phyloP scores from a whole-genome alignment of 306 rosid genomes.

The Arachis hypogaea region DNA sequence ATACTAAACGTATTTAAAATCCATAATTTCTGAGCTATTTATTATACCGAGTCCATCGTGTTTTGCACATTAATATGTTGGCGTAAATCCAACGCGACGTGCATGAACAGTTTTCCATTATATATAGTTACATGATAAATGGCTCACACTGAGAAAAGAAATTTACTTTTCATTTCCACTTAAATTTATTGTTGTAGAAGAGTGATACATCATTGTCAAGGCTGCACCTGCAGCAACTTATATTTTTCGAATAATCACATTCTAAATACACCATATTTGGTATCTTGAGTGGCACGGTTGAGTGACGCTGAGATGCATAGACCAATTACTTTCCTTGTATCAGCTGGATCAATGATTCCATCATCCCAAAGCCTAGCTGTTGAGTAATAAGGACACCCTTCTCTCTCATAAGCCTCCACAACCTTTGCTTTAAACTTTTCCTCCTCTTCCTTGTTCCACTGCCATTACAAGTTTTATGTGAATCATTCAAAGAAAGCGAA shows the following conservation, averaged over 20 bases:
- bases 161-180: not conserved
- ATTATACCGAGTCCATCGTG: too few species aligned
- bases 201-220: slow-evolving; percentile 9
- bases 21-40: too few species aligned
- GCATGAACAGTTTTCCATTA: slow-evolving; percentile 12
- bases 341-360: slow-evolving; percentile 96
- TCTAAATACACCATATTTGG: slow-evolving; percentile 91
- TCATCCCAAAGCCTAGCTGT: slow-evolving; percentile 97
- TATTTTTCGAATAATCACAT: slow-evolving; percentile 51
- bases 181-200: not conserved
- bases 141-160: slow-evolving; percentile 1
- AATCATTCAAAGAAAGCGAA: not conserved
- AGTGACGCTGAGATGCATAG: slow-evolving; percentile 76
- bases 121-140: not conserved
- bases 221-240: not conserved
- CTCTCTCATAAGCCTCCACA: slow-evolving; percentile 79
- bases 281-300: slow-evolving; percentile 66
- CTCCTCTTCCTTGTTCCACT: slow-evolving; percentile 94
- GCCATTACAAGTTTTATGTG: slow-evolving; percentile 32
- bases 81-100: not conserved
- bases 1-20: too few species aligned
- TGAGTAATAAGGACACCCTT: slow-evolving; percentile 90
- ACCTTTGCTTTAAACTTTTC: slow-evolving; percentile 77
- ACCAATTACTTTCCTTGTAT: slow-evolving; percentile 80
- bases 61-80: too few species aligned